Conservation (phyloP, 371 early-diverging fungal species). For the Mucor saturninus region DNA sequence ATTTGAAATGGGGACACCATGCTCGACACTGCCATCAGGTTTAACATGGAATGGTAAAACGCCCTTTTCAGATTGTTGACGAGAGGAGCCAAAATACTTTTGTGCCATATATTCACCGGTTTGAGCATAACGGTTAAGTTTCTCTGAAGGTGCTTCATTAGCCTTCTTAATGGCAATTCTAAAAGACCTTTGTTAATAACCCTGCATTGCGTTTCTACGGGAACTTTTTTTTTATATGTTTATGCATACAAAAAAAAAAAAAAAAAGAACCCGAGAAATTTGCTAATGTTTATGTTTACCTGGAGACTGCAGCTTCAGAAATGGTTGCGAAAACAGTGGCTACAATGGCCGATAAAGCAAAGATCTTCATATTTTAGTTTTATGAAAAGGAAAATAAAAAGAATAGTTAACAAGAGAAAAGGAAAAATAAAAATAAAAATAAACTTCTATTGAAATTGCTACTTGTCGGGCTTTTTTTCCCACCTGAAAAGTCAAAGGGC, state of each 20-base stretch:
- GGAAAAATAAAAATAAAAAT: slow-evolving; percentile 12
- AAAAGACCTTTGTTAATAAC: slow-evolving; percentile 1
- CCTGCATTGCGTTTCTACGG: slow-evolving; percentile 1
- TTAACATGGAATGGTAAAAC: slow-evolving; percentile 34
- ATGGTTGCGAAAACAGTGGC: slow-evolving; percentile 24
- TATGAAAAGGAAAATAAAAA: slow-evolving; percentile 6
- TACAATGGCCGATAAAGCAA: slow-evolving; percentile 33
- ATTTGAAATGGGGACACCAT: slow-evolving; percentile 89
- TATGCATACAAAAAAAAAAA: slow-evolving; percentile 5
- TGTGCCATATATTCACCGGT: slow-evolving; percentile 70
- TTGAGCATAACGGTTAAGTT: slow-evolving; percentile 65
- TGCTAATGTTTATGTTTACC: slow-evolving; percentile 20
- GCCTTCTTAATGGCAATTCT: slow-evolving; percentile 79
- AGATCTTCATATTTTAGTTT: slow-evolving; percentile 32
- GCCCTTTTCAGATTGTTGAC: slow-evolving; percentile 41
- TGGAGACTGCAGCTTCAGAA: slow-evolving; percentile 35
- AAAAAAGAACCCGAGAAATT: too few species aligned
- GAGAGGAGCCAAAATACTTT: slow-evolving; percentile 75
- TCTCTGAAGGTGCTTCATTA: slow-evolving; percentile 64
- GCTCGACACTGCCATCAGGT: slow-evolving; percentile 63
- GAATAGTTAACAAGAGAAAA: slow-evolving; percentile 6
- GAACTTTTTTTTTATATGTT: slow-evolving; percentile 3
- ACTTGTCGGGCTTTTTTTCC: slow-evolving; percentile 12
- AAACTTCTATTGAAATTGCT: neutral
- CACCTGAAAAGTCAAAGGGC: neutral